A percentile compares a stretch with the other conserved stretches of the same genome.
These are phyloP conservation scores for Malus fusca DNA, from an alignment of 306 rosid genomes.

Conservation along the genomic window DNA sequence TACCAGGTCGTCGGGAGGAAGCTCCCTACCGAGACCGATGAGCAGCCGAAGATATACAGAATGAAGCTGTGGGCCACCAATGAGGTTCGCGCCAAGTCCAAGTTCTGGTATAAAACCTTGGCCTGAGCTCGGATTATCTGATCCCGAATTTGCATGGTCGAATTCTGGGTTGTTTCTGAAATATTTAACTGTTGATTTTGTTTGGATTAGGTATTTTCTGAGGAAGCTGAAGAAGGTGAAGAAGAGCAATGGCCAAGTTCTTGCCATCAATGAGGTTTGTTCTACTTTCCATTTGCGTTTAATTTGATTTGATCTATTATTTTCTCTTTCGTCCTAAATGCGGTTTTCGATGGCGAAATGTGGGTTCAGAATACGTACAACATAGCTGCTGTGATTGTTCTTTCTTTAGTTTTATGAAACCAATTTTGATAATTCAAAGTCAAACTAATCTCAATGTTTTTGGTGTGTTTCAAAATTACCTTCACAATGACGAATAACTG, in stretches of 20 bases:
- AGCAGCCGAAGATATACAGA: conserved; percentile 77
- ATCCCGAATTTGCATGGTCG: background rate
- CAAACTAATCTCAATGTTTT: too few relatives aligned
- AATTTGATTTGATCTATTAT: background rate
- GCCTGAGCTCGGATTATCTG: background rate
- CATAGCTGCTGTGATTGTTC: background rate
- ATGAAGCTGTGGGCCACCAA: conserved; percentile 97
- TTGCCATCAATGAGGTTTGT: conserved; percentile 51
- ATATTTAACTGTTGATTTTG: background rate
- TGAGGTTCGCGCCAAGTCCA: conserved; percentile 93
- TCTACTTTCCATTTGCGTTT: background rate
- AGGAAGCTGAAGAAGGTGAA: conserved; percentile 85
- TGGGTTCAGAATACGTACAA: background rate
- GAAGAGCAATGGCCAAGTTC: conserved; percentile 91
- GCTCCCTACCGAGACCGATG: conserved; percentile 66
- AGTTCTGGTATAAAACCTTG: conserved; percentile 54
- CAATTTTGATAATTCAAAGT: too few relatives aligned
- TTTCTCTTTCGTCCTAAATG: background rate
- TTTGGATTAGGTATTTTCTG: conserved; percentile 63
- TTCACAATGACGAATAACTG: too few relatives aligned
- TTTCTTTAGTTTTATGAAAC: background rate
- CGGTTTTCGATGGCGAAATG: background rate
- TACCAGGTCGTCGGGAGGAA: conserved; percentile 93
- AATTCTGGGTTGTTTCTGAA: background rate
- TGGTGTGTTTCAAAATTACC: too few relatives aligned